Evolutionary conservation across 2,329 filamentous ascomycete species (phyloP).

Genomic region (Neoascochyta sp.): DNA sequence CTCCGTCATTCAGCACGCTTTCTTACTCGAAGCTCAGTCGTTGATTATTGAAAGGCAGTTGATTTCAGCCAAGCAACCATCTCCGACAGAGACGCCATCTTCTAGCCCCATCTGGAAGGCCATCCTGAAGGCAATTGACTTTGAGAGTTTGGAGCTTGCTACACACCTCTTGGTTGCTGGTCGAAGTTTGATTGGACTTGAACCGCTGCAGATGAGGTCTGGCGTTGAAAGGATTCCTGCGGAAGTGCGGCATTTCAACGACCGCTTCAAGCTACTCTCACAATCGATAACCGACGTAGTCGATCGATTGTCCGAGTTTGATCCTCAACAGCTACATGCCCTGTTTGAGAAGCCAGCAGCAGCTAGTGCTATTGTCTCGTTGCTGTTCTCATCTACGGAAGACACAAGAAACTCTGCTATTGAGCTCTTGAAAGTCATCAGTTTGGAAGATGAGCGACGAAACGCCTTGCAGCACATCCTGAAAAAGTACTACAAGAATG

Average conservation of each 20-base stretch:
- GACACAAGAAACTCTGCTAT: slow-evolving; percentile 75
- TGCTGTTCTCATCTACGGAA: slow-evolving; percentile 76
- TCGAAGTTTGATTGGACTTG: slow-evolving; percentile 67
- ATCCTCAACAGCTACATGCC: slow-evolving; percentile 61
- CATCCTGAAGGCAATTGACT: slow-evolving; percentile 64
- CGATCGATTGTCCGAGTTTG: slow-evolving; percentile 74
- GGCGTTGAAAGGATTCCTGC: slow-evolving; percentile 42
- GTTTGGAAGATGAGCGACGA: slow-evolving; percentile 60
- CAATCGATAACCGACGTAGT: slow-evolving; percentile 68
- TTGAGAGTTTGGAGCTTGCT: slow-evolving; percentile 68
- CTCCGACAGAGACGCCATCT: slow-evolving; percentile 63
- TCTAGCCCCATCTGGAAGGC: slow-evolving; percentile 76
- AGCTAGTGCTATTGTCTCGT: slow-evolving; percentile 70
- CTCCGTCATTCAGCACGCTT: slow-evolving; percentile 61
- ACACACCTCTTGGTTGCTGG: slow-evolving; percentile 69
- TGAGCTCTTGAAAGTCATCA: slow-evolving; percentile 78
- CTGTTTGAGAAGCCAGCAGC: slow-evolving; percentile 66
- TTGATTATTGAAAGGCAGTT: slow-evolving; percentile 65
- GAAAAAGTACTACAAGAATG: slow-evolving; percentile 54
- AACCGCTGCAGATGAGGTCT: slow-evolving; percentile 57
- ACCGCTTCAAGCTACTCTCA: slow-evolving; percentile 60
- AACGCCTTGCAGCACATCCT: slow-evolving; percentile 61
- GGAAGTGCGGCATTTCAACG: slow-evolving; percentile 72
- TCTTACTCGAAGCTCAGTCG: slow-evolving; percentile 69
- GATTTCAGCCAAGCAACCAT: slow-evolving; percentile 57